A percentile compares a stretch with the other conserved stretches of the same genome.
phyloP scores from a whole-genome alignment of 371 early-diverging fungal species.

The Mortierella sp. region DNA sequence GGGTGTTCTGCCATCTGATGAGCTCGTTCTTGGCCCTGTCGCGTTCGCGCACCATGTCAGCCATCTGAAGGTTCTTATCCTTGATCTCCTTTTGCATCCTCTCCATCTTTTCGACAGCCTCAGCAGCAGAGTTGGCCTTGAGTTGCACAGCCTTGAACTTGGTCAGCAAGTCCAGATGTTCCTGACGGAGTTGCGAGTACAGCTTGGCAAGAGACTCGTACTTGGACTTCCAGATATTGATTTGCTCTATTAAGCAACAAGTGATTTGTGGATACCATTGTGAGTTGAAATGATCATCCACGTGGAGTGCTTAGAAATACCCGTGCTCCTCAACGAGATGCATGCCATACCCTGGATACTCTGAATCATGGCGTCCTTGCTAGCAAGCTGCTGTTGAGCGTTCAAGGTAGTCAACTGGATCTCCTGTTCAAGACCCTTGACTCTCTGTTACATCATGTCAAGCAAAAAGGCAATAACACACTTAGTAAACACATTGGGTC shows the following conservation, averaged over 20 bases:
- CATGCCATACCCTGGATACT: slow-evolving; percentile 74
- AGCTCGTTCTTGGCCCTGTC: slow-evolving; percentile 83
- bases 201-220: slow-evolving; percentile 93
- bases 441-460: slow-evolving; percentile 53
- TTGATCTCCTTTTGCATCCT: slow-evolving; percentile 81
- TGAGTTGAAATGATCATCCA: neutral
- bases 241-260: slow-evolving; percentile 60
- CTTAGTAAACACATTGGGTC: neutral
- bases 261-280: neutral
- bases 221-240: slow-evolving; percentile 90
- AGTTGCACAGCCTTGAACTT: slow-evolving; percentile 87
- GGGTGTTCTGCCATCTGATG: slow-evolving; percentile 71
- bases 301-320: no score
- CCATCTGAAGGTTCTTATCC: slow-evolving; percentile 83
- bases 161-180: slow-evolving; percentile 91
- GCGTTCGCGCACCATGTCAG: slow-evolving; percentile 86
- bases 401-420: slow-evolving; percentile 75
- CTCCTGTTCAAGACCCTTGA: slow-evolving; percentile 85
- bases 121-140: slow-evolving; percentile 83
- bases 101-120: slow-evolving; percentile 79
- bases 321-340: no score
- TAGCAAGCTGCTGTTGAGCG: slow-evolving; percentile 73
- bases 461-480: slow-evolving; percentile 2
- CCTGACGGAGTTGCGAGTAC: slow-evolving; percentile 95
- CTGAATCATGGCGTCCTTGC: slow-evolving; percentile 80